These are phyloP conservation scores for Jackrogersella multiformis DNA, from an alignment of 495 filamentous ascomycete genomes.

Conservation along the genomic window DNA sequence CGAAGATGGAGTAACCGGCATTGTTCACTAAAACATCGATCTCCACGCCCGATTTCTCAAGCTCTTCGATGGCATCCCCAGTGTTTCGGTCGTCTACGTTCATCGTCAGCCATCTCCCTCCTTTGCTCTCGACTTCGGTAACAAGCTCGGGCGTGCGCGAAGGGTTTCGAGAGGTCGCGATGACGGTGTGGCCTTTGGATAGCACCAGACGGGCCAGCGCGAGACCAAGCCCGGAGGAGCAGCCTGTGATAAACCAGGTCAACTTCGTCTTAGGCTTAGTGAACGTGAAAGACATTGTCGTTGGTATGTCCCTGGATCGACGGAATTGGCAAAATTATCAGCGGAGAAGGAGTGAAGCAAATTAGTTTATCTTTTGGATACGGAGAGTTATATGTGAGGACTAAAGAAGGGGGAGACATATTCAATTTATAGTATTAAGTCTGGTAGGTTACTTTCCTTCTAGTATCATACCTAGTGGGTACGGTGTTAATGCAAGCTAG, in stretches of 20 bases:
- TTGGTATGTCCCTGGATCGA: background rate
- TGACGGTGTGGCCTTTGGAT: conserved; percentile 54
- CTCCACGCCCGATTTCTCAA: conserved; percentile 38
- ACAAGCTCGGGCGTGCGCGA: conserved; percentile 53
- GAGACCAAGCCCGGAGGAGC: conserved; percentile 60
- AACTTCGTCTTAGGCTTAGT: conserved; percentile 29
- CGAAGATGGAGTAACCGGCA: conserved; percentile 59
- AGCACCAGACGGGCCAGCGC: conserved; percentile 52
- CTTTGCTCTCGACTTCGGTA: conserved; percentile 52
- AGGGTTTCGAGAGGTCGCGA: conserved; percentile 60
- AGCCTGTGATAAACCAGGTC: conserved; percentile 63
- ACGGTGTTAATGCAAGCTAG: conserved; percentile 3
- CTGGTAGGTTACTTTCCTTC: background rate
- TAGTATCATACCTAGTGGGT: background rate
- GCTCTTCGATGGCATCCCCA: conserved; percentile 30
- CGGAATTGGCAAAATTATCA: background rate
- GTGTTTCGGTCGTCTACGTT: conserved; percentile 51
- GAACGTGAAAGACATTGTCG: conserved; percentile 18
- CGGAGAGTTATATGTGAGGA: background rate
- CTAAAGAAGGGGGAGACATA: background rate
- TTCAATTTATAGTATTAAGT: background rate
- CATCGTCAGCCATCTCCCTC: conserved; percentile 56
- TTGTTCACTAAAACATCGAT: conserved; percentile 71
- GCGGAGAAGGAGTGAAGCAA: too few species aligned
- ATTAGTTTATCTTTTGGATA: background rate